These are phyloP conservation scores for Leccinum obscurum DNA, from an alignment of 768 basidiomycete genomes.

Conservation along the genomic window DNA sequence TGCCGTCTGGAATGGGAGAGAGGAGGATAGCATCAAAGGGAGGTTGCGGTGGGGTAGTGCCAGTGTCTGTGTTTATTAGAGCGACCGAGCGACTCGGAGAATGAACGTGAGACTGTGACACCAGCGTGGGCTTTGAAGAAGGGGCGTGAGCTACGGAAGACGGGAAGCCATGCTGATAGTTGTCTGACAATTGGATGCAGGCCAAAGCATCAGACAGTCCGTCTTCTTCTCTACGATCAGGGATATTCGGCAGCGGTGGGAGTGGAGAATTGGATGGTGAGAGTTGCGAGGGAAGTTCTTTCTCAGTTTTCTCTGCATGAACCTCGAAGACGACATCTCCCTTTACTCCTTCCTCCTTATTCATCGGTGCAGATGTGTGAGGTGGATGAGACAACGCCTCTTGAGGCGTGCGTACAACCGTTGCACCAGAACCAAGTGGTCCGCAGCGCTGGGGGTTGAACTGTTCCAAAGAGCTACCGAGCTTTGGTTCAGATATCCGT, in stretches of 20 bases:
- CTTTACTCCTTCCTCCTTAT: constrained; percentile 16
- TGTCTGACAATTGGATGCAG: constrained; percentile 26
- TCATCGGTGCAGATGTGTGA: constrained; percentile 4
- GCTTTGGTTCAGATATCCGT: constrained; percentile 46
- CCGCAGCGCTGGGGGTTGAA: constrained; percentile 41
- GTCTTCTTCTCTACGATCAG: background rate
- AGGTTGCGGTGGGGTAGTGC: constrained; percentile 46
- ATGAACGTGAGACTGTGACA: constrained; percentile 34
- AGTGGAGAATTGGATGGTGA: constrained; percentile 48
- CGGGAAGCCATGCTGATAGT: constrained; percentile 27
- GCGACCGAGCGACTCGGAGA: constrained; percentile 40
- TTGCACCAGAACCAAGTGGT: constrained; percentile 68
- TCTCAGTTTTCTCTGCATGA: constrained; percentile 18
- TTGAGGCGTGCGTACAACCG: constrained; percentile 75
- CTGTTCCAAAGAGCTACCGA: constrained; percentile 35
- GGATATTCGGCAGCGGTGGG: constrained; percentile 48
- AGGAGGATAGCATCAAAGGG: constrained; percentile 70
- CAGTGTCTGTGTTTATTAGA: constrained; percentile 43
- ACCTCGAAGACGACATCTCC: constrained; percentile 5
- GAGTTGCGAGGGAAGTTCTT: constrained; percentile 29
- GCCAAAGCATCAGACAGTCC: constrained; percentile 20
- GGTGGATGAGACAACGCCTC: constrained; percentile 57
- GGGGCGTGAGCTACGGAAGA: constrained; percentile 35
- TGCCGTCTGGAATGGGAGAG: constrained; percentile 50
- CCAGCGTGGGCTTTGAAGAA: constrained; percentile 33